Base-by-base conservation (phyloP, 768 basidiomycete species). In the Mycena polygramma region DNA sequence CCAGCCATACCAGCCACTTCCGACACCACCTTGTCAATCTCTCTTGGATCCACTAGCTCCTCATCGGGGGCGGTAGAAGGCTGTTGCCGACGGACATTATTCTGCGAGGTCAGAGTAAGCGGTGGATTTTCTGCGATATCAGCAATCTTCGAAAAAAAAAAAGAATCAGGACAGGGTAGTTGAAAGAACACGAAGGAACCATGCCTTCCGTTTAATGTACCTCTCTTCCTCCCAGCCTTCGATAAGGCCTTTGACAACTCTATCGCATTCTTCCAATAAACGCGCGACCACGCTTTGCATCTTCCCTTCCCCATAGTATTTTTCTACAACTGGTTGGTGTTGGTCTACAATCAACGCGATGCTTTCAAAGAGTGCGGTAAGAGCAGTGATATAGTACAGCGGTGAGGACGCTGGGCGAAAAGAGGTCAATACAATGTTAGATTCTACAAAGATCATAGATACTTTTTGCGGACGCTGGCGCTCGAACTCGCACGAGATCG, bases 271-370 rank as follows among this genome's bases (percentile, higher is more conserved):
- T 66, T 91, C 88, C 57, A 98, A 80, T 10, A 99, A 83, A 51
- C 91, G 86, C 26, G 86, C 82, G 2, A 96, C 88, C 15, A 97
- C 95, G 43, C 81, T 87, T 49, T 85, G 82, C 97, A 99, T 99
- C 79, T 93, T 92, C 0, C 95, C 94, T 11, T 79, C 74, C 0
- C 98, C 98, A 75, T 99, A 99, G 81, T 99, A 99, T 81, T 98
- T 99, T 77, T 98, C 97, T 1, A 99, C 97, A 7, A 99, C 90
- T 2, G 96, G 94, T 74, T 98, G 97, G 77, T 99, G 98, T 76
- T 99, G 98, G 75, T 97, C 96, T 24, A 99, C 92, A 72, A 99
- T 96, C 85, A 95, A 90, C 0, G 97, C 98, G 59, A 99, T 92
- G 65, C 92, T 93, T 81, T 99, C 98, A 74, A 99, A 96, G 1